Conservation (phyloP, 129 eudicot genomes). For the Centrapalus pauciflorus region DNA sequence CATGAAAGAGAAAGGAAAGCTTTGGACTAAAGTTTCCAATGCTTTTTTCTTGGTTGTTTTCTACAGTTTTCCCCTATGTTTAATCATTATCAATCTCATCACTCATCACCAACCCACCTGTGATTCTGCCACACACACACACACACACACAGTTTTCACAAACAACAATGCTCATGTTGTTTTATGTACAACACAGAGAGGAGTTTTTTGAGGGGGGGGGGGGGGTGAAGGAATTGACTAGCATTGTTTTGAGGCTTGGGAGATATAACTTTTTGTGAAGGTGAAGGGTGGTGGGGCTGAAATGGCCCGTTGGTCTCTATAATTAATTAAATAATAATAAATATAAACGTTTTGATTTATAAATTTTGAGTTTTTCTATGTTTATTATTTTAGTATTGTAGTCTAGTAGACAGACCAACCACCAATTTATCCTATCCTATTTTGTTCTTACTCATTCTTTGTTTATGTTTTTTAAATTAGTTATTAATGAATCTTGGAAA, state of each 20-base stretch:
- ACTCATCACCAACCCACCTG: neutral
- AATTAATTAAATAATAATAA: neutral
- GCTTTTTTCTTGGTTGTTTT: slow-evolving; percentile 13
- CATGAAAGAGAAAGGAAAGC: slow-evolving; percentile 30
- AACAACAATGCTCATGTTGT: neutral
- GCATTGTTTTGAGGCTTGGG: slow-evolving; percentile 8
- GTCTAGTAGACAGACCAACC: slow-evolving; percentile 20
- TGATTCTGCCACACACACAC: slow-evolving; percentile 11
- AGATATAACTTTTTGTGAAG: slow-evolving; percentile 21
- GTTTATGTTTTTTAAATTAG: neutral
- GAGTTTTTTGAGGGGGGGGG: neutral
- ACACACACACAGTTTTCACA: slow-evolving; percentile 4
- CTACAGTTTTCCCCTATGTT: slow-evolving; percentile 16
- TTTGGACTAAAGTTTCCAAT: slow-evolving; percentile 29
- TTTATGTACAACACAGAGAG: neutral
- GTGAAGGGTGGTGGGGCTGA: slow-evolving; percentile 25
- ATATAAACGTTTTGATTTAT: neutral
- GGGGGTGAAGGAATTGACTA: neutral
- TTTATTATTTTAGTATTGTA: neutral
- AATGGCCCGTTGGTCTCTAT: slow-evolving; percentile 24
- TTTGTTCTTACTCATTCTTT: slow-evolving; percentile 9
- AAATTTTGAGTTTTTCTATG: neutral
- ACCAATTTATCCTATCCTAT: slow-evolving; percentile 23
- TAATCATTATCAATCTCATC: slow-evolving; percentile 14
- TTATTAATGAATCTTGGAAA: neutral